A percentile compares a stretch with the other conserved stretches of the same genome.
Conservation (phyloP, 441 rosid species). For the Populus trichocarpa region DNA sequence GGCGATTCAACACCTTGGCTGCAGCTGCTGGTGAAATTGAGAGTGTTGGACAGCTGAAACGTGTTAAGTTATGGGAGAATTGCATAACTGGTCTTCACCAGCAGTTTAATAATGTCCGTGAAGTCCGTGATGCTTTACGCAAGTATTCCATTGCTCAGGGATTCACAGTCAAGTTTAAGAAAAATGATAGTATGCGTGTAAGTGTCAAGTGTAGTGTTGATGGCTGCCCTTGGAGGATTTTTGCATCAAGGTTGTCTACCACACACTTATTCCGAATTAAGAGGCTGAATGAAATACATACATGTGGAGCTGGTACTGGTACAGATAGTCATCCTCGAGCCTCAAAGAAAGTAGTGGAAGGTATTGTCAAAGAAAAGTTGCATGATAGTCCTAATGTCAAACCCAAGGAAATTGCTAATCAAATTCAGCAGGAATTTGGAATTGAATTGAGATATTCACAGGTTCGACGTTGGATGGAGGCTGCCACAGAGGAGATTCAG, state of each 20-base stretch:
- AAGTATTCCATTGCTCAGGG: constrained; percentile 47
- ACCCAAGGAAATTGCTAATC: constrained; percentile 50
- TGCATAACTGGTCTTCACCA: constrained; percentile 50
- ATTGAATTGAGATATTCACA: constrained; percentile 45
- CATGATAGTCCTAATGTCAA: constrained; percentile 39
- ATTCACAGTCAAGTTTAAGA: constrained; percentile 40
- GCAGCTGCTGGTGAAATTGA: not conserved
- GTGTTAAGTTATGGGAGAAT: constrained; percentile 32
- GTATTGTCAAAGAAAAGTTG: constrained; percentile 47
- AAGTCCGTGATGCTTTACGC: constrained; percentile 49
- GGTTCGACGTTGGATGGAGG: constrained; percentile 55
- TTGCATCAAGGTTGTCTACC: constrained; percentile 42
- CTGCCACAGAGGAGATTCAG: constrained; percentile 44
- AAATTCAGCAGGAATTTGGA: constrained; percentile 45
- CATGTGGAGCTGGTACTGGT: constrained; percentile 37
- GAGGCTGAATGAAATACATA: constrained; percentile 34
- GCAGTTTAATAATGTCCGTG: constrained; percentile 45
- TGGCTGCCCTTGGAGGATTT: constrained; percentile 53
- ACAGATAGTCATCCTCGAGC: constrained; percentile 25
- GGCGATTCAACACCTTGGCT: not conserved
- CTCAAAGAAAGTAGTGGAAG: constrained; percentile 45
- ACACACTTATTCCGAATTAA: constrained; percentile 42
- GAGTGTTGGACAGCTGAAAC: constrained; percentile 21
- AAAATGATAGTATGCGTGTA: constrained; percentile 43
- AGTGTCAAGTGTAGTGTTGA: constrained; percentile 43